These are phyloP conservation scores for Hypoxylon rickii DNA, from an alignment of 495 filamentous ascomycete species.

Conservation along the genomic window DNA sequence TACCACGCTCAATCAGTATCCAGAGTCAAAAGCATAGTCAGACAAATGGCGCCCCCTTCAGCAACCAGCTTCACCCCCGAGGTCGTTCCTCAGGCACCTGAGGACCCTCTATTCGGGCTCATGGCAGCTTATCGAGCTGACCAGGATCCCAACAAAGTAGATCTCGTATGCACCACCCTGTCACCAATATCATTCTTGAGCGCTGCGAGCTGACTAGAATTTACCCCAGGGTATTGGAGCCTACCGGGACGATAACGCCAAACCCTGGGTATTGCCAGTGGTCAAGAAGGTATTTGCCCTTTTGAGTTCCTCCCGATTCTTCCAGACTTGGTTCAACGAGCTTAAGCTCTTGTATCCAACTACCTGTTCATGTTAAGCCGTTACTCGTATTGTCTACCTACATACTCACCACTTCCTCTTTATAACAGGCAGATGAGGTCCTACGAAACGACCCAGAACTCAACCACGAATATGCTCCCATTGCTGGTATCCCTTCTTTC, in stretches of 20 bases:
- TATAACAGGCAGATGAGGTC: constrained; percentile 79
- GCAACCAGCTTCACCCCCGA: constrained; percentile 76
- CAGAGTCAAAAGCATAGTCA: constrained; percentile 37
- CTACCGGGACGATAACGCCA: constrained; percentile 92
- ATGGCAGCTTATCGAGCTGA: constrained; percentile 89
- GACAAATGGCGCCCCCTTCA: constrained; percentile 40
- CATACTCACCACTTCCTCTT: constrained; percentile 27
- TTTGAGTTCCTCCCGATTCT: too few relatives aligned
- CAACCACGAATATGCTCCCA: constrained; percentile 98
- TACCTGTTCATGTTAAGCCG: too few relatives aligned
- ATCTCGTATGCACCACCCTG: constrained; percentile 59
- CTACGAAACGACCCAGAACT: constrained; percentile 83
- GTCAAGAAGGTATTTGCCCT: constrained; percentile 83
- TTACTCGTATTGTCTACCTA: too few relatives aligned
- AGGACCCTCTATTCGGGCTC: constrained; percentile 94
- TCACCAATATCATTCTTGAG: not conserved
- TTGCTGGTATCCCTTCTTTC: constrained; percentile 83
- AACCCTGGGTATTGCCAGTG: constrained; percentile 97
- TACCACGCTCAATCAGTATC: constrained; percentile 34
- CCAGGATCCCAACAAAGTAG: constrained; percentile 83
- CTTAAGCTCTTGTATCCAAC: not conserved
- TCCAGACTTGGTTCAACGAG: too few relatives aligned
- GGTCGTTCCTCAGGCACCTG: constrained; percentile 85
- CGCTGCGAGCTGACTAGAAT: constrained; percentile 12
- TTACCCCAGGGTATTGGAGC: constrained; percentile 77